phyloP scores from a whole-genome alignment of 2,329 filamentous ascomycete species.

The Pleoardoris graminearum region DNA sequence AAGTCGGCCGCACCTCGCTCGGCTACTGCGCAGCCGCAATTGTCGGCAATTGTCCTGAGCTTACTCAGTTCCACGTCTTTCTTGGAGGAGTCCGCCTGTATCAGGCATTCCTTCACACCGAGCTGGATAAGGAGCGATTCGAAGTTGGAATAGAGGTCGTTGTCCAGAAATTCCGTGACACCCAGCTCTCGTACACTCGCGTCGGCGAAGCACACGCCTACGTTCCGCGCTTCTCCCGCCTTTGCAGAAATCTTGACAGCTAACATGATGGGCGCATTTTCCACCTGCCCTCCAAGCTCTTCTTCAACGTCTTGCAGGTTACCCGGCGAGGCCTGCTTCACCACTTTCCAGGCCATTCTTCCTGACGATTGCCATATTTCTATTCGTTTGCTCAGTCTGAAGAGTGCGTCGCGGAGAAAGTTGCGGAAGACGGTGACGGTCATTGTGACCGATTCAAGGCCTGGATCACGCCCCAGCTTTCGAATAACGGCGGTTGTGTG shows the following conservation, averaged over 20 bases:
- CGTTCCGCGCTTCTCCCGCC: slow-evolving; percentile 77
- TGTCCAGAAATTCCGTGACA: slow-evolving; percentile 98
- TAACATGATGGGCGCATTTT: slow-evolving; percentile 90
- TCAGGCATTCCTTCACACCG: slow-evolving; percentile 88
- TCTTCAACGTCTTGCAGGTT: slow-evolving; percentile 98
- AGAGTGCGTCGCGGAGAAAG: slow-evolving; percentile 91
- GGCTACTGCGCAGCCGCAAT: slow-evolving; percentile 86
- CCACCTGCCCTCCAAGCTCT: slow-evolving; percentile 82
- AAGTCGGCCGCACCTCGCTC: slow-evolving; percentile 80
- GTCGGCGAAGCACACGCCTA: slow-evolving; percentile 97
- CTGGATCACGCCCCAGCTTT: slow-evolving; percentile 82
- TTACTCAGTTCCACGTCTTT: slow-evolving; percentile 90
- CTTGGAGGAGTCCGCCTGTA: slow-evolving; percentile 76
- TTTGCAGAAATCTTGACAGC: slow-evolving; percentile 93
- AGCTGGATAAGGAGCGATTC: slow-evolving; percentile 95
- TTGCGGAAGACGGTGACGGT: slow-evolving; percentile 93
- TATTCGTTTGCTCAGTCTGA: slow-evolving; percentile 85
- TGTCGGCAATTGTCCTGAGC: slow-evolving; percentile 84
- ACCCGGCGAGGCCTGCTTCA: slow-evolving; percentile 88
- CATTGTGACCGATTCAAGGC: slow-evolving; percentile 91
- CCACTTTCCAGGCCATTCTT: slow-evolving; percentile 88
- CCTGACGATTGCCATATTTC: slow-evolving; percentile 84
- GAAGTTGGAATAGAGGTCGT: slow-evolving; percentile 97
- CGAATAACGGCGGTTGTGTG: slow-evolving; percentile 95
- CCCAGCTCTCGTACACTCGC: slow-evolving; percentile 94